phyloP scores from a whole-genome alignment of 2,329 filamentous ascomycete genomes.

The Erysiphe pisi region DNA sequence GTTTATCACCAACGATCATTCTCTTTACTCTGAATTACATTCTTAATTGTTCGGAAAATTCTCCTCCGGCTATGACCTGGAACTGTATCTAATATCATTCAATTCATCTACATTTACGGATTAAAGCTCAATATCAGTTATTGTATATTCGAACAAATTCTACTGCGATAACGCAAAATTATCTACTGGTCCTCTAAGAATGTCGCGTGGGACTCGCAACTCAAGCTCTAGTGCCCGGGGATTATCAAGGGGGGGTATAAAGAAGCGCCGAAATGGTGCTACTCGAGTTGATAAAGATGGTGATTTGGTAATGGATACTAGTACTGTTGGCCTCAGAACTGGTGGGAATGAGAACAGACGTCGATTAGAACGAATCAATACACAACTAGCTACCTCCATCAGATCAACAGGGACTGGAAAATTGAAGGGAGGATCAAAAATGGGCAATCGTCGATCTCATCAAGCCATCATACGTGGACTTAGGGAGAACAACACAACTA shows the following conservation, averaged over 20 bases:
- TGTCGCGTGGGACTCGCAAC: constrained; percentile 34
- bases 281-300: constrained; percentile 49
- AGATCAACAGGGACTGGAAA: constrained; percentile 32
- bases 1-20: no score
- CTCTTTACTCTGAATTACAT: no score
- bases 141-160: no score
- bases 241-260: constrained; percentile 42
- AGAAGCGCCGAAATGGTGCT: constrained; percentile 40
- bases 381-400: constrained; percentile 29
- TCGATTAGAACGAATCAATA: constrained; percentile 33
- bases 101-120: no score
- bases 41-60: no score
- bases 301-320: constrained; percentile 49
- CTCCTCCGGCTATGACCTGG: no score
- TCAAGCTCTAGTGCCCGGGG: constrained; percentile 34
- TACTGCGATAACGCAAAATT: background rate
- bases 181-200: constrained; percentile 28
- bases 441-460: constrained; percentile 33
- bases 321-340: constrained; percentile 23
- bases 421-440: constrained; percentile 36
- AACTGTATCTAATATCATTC: no score
- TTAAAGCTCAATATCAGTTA: no score
- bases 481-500: constrained; percentile 35
- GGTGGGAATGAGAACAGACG: constrained; percentile 33
- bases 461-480: constrained; percentile 38